Evolutionary conservation across 768 basidiomycete genomes (phyloP).

Genomic region (Sporobolomyces roseus): DNA sequence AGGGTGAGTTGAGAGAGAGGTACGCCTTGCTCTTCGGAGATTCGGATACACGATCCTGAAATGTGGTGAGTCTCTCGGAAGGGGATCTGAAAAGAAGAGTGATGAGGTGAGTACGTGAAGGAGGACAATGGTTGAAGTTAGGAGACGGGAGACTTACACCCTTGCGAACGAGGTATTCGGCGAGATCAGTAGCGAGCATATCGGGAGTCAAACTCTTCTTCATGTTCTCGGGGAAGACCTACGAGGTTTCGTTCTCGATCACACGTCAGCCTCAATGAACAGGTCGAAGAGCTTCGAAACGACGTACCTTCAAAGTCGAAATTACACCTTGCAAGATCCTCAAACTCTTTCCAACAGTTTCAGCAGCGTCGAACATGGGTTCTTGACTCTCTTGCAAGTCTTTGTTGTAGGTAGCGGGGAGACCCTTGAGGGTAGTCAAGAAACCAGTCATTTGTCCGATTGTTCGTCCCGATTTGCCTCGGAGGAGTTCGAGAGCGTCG

Average conservation of each 20-base stretch:
- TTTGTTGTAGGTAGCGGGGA: constrained; percentile 99
- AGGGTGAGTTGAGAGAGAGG: constrained; percentile 77
- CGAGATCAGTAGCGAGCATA: constrained; percentile 95
- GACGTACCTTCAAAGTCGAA: constrained; percentile 72
- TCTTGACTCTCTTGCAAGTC: constrained; percentile 99
- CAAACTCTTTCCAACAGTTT: constrained; percentile 80
- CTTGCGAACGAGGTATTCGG: constrained; percentile 97
- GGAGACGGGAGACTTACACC: constrained; percentile 62
- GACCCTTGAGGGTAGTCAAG: constrained; percentile 91
- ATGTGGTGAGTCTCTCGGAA: constrained; percentile 99
- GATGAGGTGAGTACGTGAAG: not conserved
- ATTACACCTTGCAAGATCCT: constrained; percentile 93
- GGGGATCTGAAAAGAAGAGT: constrained; percentile 63
- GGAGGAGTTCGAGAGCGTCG: constrained; percentile 87
- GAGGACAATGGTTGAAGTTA: not conserved
- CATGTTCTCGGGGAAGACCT: constrained; percentile 93
- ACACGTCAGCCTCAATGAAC: not conserved
- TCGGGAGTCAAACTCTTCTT: constrained; percentile 86
- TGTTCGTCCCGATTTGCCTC: constrained; percentile 89
- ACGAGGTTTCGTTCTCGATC: not conserved
- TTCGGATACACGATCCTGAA: constrained; percentile 90
- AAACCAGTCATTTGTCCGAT: constrained; percentile 98
- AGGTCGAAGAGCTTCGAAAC: constrained; percentile 6
- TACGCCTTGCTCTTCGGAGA: constrained; percentile 77
- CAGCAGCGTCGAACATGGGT: constrained; percentile 88